Evolutionary conservation across 345 rosid genomes (phyloP).

Genomic region (Eucalyptus regnans): DNA sequence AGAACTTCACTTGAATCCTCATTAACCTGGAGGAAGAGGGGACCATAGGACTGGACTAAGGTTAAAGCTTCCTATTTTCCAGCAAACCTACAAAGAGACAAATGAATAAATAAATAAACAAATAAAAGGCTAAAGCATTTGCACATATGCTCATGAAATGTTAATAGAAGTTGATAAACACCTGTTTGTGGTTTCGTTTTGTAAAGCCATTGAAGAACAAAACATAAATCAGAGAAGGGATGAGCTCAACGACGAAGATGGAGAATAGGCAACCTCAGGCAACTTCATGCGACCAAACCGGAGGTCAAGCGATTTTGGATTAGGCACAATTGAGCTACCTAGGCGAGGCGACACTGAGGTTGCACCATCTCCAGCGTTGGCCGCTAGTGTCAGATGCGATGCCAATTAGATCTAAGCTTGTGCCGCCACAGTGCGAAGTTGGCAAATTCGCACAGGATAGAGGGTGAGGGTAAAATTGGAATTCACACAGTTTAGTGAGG

Average conservation of each 20-base stretch:
- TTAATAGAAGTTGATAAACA: background rate
- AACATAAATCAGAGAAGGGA: background rate
- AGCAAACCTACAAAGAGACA: background rate
- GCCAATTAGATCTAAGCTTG: background rate
- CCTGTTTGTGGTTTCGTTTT: background rate
- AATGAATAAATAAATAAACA: background rate
- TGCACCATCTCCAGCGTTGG: background rate
- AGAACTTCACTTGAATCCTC: background rate
- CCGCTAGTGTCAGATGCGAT: background rate
- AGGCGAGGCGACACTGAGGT: background rate
- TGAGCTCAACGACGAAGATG: background rate
- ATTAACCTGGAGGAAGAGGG: background rate
- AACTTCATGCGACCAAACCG: background rate
- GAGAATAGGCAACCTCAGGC: background rate
- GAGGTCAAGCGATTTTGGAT: background rate
- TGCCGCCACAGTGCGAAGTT: fast-evolving
- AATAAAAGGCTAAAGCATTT: background rate
- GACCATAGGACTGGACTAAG: background rate
- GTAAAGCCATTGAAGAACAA: background rate
- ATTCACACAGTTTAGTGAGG: fast-evolving
- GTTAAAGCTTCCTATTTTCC: background rate
- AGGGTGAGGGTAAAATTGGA: background rate
- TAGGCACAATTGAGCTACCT: background rate
- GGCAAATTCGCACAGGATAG: fast-evolving
- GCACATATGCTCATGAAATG: background rate